Percentiles rank a stretch among this genome's conserved stretches.
phyloP scores from a whole-genome alignment of 2,329 filamentous ascomycete species.

The Bipolaris cookei region DNA sequence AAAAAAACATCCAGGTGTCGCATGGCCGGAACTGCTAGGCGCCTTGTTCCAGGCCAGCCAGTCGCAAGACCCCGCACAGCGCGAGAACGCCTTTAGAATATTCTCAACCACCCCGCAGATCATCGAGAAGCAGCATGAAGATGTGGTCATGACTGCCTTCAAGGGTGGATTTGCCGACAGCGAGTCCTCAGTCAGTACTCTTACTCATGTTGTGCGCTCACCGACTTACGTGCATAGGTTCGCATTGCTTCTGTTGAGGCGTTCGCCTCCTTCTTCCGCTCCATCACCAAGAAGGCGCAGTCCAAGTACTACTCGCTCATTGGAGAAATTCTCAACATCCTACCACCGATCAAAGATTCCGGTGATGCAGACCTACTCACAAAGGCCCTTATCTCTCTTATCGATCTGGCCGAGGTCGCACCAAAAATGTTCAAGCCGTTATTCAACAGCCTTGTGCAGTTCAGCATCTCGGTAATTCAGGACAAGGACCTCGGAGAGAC shows the following conservation, averaged over 20 bases:
- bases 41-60: conserved; percentile 90
- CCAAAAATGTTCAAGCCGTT: conserved; percentile 96
- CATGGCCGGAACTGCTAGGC: conserved; percentile 88
- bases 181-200: conserved; percentile 69
- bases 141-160: conserved; percentile 87
- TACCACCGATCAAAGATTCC: conserved; percentile 91
- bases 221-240: conserved; percentile 63
- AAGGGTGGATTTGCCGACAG: conserved; percentile 90
- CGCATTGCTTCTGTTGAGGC: conserved; percentile 94
- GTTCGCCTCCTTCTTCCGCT: conserved; percentile 94
- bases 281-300: conserved; percentile 85
- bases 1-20: conserved; percentile 64
- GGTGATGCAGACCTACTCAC: conserved; percentile 90
- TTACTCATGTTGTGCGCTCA: neutral
- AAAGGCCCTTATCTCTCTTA: conserved; percentile 86
- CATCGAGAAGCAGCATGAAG: conserved; percentile 94
- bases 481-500: conserved; percentile 93
- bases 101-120: conserved; percentile 94
- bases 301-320: conserved; percentile 86
- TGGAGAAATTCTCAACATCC: conserved; percentile 89
- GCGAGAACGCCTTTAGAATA: conserved; percentile 92
- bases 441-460: conserved; percentile 92
- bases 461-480: conserved; percentile 90
- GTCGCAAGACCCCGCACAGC: conserved; percentile 78
- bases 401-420: conserved; percentile 91